These are phyloP conservation scores for Orychophragmus violaceus DNA, from an alignment of 345 rosid genomes.

Conservation along the genomic window DNA sequence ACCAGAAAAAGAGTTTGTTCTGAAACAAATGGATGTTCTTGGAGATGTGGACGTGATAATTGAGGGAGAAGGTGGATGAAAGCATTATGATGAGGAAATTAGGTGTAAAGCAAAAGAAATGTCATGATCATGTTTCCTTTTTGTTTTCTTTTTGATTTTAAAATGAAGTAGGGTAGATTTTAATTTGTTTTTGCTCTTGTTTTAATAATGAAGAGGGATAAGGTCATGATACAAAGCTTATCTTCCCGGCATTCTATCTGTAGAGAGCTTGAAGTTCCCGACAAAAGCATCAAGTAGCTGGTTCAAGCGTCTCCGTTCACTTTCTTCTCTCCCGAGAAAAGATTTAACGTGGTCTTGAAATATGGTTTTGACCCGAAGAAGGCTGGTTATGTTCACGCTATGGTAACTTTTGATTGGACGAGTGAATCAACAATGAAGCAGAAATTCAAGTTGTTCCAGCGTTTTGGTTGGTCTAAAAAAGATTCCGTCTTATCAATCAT, in stretches of 20 bases:
- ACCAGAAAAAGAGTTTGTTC: no score
- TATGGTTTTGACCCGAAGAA: constrained; percentile 29
- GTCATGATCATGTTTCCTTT: no score
- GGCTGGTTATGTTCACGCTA: constrained; percentile 19
- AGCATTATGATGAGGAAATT: no score
- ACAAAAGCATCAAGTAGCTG: constrained; percentile 4
- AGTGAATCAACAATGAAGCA: background rate
- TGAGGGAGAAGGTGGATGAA: no score
- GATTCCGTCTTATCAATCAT: constrained; percentile 16
- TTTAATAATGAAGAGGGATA: no score
- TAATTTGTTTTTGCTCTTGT: no score
- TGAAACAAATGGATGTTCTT: no score
- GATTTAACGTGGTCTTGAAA: background rate
- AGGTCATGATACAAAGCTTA: no score
- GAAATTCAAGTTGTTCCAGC: background rate
- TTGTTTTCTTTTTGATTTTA: no score
- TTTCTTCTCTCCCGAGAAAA: background rate
- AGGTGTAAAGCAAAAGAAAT: no score
- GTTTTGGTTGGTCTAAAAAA: constrained; percentile 34
- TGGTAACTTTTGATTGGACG: background rate
- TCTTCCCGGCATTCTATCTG: background rate
- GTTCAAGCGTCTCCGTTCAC: background rate
- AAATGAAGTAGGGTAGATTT: no score
- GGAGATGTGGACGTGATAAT: no score
- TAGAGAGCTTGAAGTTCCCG: constrained; percentile 19